Evolutionary conservation across 768 basidiomycete genomes (phyloP), one percentile per base, ranked within the genome.

Genomic region (Russula dissimulans): DNA sequence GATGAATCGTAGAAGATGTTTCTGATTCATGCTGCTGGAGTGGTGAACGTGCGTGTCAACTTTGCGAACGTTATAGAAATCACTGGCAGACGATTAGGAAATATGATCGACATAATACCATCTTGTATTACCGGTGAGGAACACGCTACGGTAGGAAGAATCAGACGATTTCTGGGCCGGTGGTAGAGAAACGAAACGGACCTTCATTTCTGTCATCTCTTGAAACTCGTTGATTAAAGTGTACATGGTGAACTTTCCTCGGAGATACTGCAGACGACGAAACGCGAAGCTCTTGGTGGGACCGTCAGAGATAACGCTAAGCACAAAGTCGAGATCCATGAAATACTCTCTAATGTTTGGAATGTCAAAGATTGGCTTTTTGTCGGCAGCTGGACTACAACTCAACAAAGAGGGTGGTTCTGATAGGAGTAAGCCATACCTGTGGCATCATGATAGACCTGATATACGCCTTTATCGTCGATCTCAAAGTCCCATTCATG

Each of bases 11-110:
- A 99, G 76, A 18, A 99, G 75, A 75, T 99, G 97, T 72, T 99
- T 99, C 73, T 99, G 97, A 71, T 99, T 99, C 95, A 98, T 97
- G 74, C 91, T 91, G 62, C 95, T 97, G 4, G 95, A 95, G 71
- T 98, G 92, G 68, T 99, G 97, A 32, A 99, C 91, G 72, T 99
- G 97, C 8, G 97, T 99, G 70, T 99, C 97, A 61, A 99, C 97
- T 71, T 99, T 99, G 29, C 97, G 86, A 53, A 93, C 79, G 70
- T 99, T 99, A 74, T 99, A 99, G 67, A 99, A 97, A 74, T 99
- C 97, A 61, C 95, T 95, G 69, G 11, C 22, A 7, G 5, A 34
- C 12, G 29, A n/a, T 45, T 38, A 39, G 46, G 36, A n/a, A 50
- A 42, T 39, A 18, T 36, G 26, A 42, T 41, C 15, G 9, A 31